A percentile compares a stretch with the other conserved stretches of the same genome.
phyloP scores from a whole-genome alignment of 306 rosid genomes.

The Vachellia collinsii region DNA sequence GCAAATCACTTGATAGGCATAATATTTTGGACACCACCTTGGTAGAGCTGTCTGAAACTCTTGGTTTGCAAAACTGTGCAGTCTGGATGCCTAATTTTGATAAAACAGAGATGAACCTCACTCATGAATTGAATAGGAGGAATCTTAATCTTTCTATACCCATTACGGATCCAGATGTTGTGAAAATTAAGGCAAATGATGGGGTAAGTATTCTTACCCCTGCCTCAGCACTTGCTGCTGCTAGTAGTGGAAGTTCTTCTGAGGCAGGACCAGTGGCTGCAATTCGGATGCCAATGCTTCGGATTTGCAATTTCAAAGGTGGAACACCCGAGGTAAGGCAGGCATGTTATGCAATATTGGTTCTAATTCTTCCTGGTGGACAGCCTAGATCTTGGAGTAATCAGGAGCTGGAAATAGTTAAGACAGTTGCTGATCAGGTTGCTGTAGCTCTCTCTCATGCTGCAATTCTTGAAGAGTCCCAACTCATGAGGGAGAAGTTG shows the following conservation, averaged over 20 bases:
- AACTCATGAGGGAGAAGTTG: conserved; percentile 81
- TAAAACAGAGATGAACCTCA: conserved; percentile 72
- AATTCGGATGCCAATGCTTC: conserved; percentile 94
- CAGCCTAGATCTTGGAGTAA: conserved; percentile 68
- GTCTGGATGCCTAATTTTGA: conserved; percentile 92
- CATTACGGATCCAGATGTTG: conserved; percentile 61
- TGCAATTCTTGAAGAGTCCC: conserved; percentile 86
- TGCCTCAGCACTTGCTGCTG: conserved; percentile 62
- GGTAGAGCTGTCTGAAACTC: conserved; percentile 70
- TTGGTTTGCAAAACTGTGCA: conserved; percentile 87
- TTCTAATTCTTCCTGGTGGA: conserved; percentile 74
- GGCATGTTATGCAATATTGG: conserved; percentile 72
- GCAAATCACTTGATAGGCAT: conserved; percentile 81
- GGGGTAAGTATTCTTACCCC: conserved; percentile 52
- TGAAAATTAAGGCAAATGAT: conserved; percentile 55
- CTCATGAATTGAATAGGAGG: conserved; percentile 70
- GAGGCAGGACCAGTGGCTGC: conserved; percentile 83
- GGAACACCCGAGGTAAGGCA: conserved; percentile 76
- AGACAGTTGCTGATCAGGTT: conserved; percentile 94
- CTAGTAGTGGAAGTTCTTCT: conserved; percentile 57
- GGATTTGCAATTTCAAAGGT: conserved; percentile 75
- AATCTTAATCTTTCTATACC: conserved; percentile 51
- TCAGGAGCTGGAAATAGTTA: conserved; percentile 77
- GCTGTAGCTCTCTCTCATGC: conserved; percentile 96
- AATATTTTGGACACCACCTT: conserved; percentile 76